Evolutionary conservation across 345 rosid genomes (phyloP).

Genomic region (Murraya paniculata): DNA sequence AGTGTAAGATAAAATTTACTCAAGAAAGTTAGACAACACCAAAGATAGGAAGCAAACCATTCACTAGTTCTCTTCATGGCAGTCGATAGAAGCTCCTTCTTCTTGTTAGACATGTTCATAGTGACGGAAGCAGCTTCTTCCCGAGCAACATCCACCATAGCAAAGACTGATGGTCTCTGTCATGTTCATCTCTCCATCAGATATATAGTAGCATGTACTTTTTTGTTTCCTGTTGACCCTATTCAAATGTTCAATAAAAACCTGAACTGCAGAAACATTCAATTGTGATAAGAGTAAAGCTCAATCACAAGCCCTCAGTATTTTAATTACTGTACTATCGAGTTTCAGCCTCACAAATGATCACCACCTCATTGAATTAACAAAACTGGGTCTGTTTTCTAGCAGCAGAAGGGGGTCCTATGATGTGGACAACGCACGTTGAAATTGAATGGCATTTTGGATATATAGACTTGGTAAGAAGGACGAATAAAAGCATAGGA

Average conservation of each 20-base stretch:
- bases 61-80: constrained; percentile 95
- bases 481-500: constrained; percentile 7
- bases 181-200: constrained; percentile 37
- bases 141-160: constrained; percentile 50
- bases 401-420: background rate
- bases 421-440: too few species aligned
- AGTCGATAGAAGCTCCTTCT: constrained; percentile 75
- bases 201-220: constrained; percentile 1
- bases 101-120: constrained; percentile 54
- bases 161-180: constrained; percentile 32
- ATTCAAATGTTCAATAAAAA: background rate
- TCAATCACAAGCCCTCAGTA: constrained; percentile 4
- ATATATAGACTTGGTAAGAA: constrained; percentile 7
- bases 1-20: background rate
- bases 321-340: constrained; percentile 9
- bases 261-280: background rate
- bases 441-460: constrained; percentile 23
- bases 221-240: constrained; percentile 25
- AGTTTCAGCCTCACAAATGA: constrained; percentile 25
- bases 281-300: constrained; percentile 14
- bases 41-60: constrained; percentile 44
- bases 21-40: background rate
- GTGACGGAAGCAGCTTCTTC: constrained; percentile 34
- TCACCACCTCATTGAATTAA: constrained; percentile 14
- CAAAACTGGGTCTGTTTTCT: constrained; percentile 11